Percentiles rank a stretch among this genome's conserved stretches.
These are phyloP conservation scores for Coemansia sp. DNA, from an alignment of 192 early-diverging fungal species.

Conservation along the genomic window DNA sequence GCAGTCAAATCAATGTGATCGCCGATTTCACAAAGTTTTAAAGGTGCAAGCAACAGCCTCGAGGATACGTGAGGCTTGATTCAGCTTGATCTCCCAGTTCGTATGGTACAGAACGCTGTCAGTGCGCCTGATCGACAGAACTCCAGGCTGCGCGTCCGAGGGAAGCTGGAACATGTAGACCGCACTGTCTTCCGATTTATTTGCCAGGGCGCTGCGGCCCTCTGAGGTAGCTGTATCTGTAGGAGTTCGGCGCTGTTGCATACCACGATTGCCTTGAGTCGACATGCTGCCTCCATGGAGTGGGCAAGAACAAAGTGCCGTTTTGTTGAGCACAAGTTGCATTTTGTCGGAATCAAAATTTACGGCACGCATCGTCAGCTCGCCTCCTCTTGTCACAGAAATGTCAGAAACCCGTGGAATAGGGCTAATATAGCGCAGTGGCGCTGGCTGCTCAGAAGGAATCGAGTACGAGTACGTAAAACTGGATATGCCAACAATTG, in stretches of 20 bases:
- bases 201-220: neutral
- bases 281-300: neutral
- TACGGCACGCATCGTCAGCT: conserved; percentile 14
- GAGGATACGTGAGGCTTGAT: neutral
- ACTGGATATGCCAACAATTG: conserved; percentile 74
- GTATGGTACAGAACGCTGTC: conserved; percentile 45
- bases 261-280: neutral
- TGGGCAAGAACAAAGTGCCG: conserved; percentile 6
- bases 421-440: conserved; percentile 14
- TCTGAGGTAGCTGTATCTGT: neutral
- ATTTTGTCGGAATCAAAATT: conserved; percentile 21
- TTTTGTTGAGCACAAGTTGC: conserved; percentile 25
- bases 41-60: conserved; percentile 28
- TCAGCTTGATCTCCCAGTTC: conserved; percentile 33
- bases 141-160: conserved; percentile 8
- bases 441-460: conserved; percentile 16
- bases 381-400: neutral
- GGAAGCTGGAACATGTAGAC: conserved; percentile 18
- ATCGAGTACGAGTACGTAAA: conserved; percentile 47
- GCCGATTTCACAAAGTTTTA: too few species aligned
- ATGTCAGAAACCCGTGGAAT: conserved; percentile 27
- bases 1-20: too few species aligned
- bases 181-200: neutral
- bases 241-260: conserved; percentile 1
- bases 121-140: conserved; percentile 26